A percentile compares a stretch with the other conserved stretches of the same genome.
Conservation (phyloP, 495 filamentous ascomycete genomes). For the Aspergillus ostianus region DNA sequence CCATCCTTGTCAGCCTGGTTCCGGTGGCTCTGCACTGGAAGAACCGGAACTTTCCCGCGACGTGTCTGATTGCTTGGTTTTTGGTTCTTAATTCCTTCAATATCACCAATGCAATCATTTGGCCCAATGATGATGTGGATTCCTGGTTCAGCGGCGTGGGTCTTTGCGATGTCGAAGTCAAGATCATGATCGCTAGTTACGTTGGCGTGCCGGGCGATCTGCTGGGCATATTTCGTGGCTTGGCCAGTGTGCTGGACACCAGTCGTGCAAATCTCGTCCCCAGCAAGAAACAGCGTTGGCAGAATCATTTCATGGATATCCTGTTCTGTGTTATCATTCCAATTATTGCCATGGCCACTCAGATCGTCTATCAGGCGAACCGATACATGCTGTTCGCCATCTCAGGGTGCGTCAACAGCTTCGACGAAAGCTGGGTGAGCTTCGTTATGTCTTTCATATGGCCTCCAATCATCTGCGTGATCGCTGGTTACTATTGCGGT, state of each 20-base stretch:
- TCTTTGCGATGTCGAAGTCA: slow-evolving; percentile 81
- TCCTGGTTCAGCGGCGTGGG: slow-evolving; percentile 71
- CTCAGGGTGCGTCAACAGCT: slow-evolving; percentile 65
- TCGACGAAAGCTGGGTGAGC: slow-evolving; percentile 69
- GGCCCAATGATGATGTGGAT: slow-evolving; percentile 67
- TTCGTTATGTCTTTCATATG: slow-evolving; percentile 66
- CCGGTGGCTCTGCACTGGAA: slow-evolving; percentile 40
- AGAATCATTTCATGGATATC: slow-evolving; percentile 56
- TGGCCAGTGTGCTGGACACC: slow-evolving; percentile 69
- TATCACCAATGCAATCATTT: slow-evolving; percentile 77
- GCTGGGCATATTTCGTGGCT: slow-evolving; percentile 68
- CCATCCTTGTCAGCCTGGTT: slow-evolving; percentile 52
- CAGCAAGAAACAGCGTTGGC: slow-evolving; percentile 50
- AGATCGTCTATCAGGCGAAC: slow-evolving; percentile 64
- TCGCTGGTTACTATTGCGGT: slow-evolving; percentile 71
- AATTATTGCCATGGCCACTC: slow-evolving; percentile 59
- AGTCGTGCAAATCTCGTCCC: slow-evolving; percentile 53
- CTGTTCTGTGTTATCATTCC: slow-evolving; percentile 70
- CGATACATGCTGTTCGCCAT: slow-evolving; percentile 76
- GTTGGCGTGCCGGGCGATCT: slow-evolving; percentile 62
- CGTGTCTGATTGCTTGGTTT: slow-evolving; percentile 63
- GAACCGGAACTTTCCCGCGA: slow-evolving; percentile 46
- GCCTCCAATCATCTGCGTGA: slow-evolving; percentile 61
- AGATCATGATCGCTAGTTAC: slow-evolving; percentile 61
- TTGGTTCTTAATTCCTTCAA: slow-evolving; percentile 63